Evolutionary conservation across 768 basidiomycete species (phyloP), one percentile per base, ranked within the genome.

Genomic region (Dentipellis sp.): DNA sequence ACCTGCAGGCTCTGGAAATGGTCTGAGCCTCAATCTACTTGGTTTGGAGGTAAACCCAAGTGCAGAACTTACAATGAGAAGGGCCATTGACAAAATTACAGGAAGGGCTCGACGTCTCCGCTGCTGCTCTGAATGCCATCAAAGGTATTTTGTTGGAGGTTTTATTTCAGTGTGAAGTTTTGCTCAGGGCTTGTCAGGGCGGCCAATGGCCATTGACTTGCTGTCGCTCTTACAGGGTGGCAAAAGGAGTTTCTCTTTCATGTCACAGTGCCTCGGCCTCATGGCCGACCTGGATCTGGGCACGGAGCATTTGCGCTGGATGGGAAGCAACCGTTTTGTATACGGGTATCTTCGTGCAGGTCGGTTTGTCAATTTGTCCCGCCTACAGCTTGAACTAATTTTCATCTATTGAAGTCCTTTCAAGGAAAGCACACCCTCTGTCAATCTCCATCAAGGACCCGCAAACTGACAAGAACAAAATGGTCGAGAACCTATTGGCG

Each of bases 271-370:
- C 2, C 65, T 90, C 19, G 92, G 92, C 2, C 74, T 94, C 35
- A 87, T 92, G 82, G 90, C 92, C 2, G 90, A 94, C 59, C 57
- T 91, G 40, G 91, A 93, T 69, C 70, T 89, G 47, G 86, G 86
- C 55, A 94, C 92, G 1, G 91, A 94, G 58, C 72, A 89, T 62
- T 69, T 94, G 42, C 80, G 91, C 9, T 93, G 88, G 85, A 84
- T 94, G 84, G 92, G 92, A 10, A 86, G 86, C 63, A 72, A 77
- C 11, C 84, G 92, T 9, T 94, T 94, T 67, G 66, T 85, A 34
- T 71, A 80, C 57, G 92, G 92, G 9, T 81, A 81, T 64, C 65
- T 94, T 3, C 75, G 80, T 51, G 88, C 85, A 67, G 63, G 89
- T 89, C 65, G 59, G 82, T 12, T 51, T n/a, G 16, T 9, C 12